These are phyloP conservation scores for Xylariales sp. DNA, from an alignment of 2,329 filamentous ascomycete species.

Conservation along the genomic window DNA sequence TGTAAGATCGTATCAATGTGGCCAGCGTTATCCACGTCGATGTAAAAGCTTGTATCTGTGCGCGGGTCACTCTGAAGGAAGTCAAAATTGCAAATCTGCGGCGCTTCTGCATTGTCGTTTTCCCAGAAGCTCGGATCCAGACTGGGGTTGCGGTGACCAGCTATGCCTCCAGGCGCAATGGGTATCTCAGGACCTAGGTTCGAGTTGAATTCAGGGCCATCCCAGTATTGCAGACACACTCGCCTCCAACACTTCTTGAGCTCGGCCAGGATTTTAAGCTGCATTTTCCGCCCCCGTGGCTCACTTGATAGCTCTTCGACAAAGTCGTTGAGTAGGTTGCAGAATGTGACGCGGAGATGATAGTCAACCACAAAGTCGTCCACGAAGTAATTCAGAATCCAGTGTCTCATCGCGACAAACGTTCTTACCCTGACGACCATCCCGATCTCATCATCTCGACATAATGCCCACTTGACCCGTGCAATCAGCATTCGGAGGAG, in stretches of 20 bases:
- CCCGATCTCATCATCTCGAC: constrained; percentile 74
- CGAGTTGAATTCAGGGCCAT: constrained; percentile 61
- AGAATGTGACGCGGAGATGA: constrained; percentile 71
- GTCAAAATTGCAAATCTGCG: constrained; percentile 39
- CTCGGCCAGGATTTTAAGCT: constrained; percentile 83
- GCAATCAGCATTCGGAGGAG: constrained; percentile 81
- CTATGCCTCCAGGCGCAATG: constrained; percentile 71
- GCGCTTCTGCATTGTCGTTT: constrained; percentile 36
- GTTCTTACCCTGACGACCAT: constrained; percentile 93
- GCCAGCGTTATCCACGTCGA: constrained; percentile 41
- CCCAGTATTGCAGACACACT: constrained; percentile 87
- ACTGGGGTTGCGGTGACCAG: constrained; percentile 52
- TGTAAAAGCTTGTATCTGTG: constrained; percentile 37
- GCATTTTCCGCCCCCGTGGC: constrained; percentile 42
- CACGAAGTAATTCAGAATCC: constrained; percentile 96
- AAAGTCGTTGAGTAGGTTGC: constrained; percentile 70
- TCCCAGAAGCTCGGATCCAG: constrained; percentile 54
- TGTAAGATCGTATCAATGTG: constrained; percentile 44
- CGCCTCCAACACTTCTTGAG: constrained; percentile 97
- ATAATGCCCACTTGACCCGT: constrained; percentile 80
- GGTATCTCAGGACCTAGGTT: constrained; percentile 59
- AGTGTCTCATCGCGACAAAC: constrained; percentile 92
- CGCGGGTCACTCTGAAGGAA: constrained; percentile 19
- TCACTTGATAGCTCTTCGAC: constrained; percentile 50
- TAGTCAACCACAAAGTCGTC: constrained; percentile 86